These are phyloP conservation scores for Ceratobasidium sp. DNA, from an alignment of 1,284 basidiomycete genomes.

Conservation along the genomic window DNA sequence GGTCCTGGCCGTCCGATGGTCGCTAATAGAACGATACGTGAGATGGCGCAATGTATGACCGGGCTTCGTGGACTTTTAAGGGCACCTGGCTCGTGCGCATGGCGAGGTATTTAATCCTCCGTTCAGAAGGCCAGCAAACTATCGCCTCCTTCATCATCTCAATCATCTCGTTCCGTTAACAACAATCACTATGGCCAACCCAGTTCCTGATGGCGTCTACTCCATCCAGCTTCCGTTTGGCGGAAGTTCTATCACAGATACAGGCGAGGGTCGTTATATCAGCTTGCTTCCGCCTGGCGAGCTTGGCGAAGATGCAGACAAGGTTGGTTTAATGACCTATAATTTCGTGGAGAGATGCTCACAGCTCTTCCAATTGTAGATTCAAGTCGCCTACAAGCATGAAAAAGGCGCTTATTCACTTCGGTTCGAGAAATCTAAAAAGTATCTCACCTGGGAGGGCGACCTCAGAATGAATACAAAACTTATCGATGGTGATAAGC, in stretches of 20 bases:
- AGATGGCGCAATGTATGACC: too few relatives aligned
- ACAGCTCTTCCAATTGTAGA: not conserved
- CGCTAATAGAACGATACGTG: not conserved
- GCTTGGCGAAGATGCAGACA: not conserved
- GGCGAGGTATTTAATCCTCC: too few relatives aligned
- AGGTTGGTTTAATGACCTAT: not conserved
- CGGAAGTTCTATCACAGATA: not conserved
- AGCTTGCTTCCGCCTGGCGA: not conserved
- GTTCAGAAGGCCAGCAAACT: not conserved
- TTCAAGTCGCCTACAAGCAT: not conserved
- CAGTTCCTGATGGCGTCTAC: slow-evolving; percentile 19
- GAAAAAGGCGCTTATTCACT: not conserved
- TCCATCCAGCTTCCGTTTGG: not conserved
- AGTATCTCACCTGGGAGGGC: slow-evolving; percentile 12
- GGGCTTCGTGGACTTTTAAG: too few relatives aligned
- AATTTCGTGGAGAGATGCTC: not conserved
- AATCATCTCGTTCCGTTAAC: not conserved
- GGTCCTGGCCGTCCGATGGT: not conserved
- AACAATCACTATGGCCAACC: not conserved
- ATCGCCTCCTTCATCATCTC: too few relatives aligned
- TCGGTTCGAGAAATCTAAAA: slow-evolving; percentile 3
- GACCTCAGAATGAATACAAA: not conserved
- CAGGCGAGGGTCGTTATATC: slow-evolving; percentile 3
- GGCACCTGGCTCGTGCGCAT: too few relatives aligned
- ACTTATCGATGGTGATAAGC: too few relatives aligned